phyloP scores from a whole-genome alignment of 305 asterid species.

The Plantago coronopus region DNA sequence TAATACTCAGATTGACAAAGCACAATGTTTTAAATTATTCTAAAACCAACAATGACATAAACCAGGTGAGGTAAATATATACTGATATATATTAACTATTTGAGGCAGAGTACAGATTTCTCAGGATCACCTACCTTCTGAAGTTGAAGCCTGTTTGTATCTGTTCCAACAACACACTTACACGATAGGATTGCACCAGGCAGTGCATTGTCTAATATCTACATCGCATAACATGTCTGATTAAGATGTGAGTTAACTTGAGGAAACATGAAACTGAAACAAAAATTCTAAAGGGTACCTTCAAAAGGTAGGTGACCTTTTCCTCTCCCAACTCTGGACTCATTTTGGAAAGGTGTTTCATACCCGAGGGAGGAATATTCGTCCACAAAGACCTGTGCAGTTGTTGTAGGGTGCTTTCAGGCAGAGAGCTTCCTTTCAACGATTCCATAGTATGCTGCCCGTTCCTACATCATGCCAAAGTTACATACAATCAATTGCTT shows the following conservation, averaged over 20 bases:
- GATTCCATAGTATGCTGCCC: too few relatives aligned
- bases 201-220: background rate
- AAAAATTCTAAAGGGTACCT: background rate
- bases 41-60: too few relatives aligned
- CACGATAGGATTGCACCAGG: background rate
- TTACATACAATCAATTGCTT: too few relatives aligned
- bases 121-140: background rate
- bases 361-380: background rate
- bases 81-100: too few relatives aligned
- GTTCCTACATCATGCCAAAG: too few relatives aligned
- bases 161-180: background rate
- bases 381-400: background rate
- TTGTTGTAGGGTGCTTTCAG: background rate
- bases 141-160: background rate
- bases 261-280: background rate
- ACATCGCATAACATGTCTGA: background rate
- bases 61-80: too few relatives aligned
- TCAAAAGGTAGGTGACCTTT: background rate
- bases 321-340: background rate
- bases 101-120: too few relatives aligned
- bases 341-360: background rate
- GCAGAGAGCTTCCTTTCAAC: too few relatives aligned
- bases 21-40: too few relatives aligned
- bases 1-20: too few relatives aligned
- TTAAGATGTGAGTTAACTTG: background rate